A percentile compares a stretch with the other conserved stretches of the same genome.
Evolutionary conservation across 2,329 filamentous ascomycete genomes (phyloP).

Genomic region (Aspergillus aculeatinus): DNA sequence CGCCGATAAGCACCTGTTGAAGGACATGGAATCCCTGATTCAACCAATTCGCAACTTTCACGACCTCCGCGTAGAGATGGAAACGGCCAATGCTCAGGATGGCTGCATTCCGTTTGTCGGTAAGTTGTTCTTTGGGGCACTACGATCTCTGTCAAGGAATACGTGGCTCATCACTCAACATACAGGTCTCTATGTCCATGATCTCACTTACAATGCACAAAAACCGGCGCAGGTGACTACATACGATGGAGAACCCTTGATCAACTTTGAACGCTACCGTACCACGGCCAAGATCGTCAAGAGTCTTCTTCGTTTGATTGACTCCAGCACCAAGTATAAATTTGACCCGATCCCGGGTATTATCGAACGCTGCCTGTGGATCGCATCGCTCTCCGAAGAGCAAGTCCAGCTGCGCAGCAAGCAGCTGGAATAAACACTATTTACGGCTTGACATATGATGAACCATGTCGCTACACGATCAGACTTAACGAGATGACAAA

Average conservation of each 20-base stretch:
- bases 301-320: constrained; percentile 60
- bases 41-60: constrained; percentile 65
- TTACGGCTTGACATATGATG: not conserved
- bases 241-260: constrained; percentile 52
- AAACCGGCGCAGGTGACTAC: constrained; percentile 59
- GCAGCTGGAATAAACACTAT: constrained; percentile 37
- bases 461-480: not conserved
- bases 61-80: constrained; percentile 63
- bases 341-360: constrained; percentile 59
- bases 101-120: constrained; percentile 67
- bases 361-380: constrained; percentile 64
- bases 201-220: constrained; percentile 66
- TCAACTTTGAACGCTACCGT: constrained; percentile 67
- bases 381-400: constrained; percentile 59
- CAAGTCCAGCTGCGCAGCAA: constrained; percentile 53
- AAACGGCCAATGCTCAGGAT: constrained; percentile 56
- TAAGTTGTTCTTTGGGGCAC: constrained; percentile 28
- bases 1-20: constrained; percentile 55
- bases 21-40: constrained; percentile 60
- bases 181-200: constrained; percentile 63
- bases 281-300: constrained; percentile 66
- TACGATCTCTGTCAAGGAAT: not conserved
- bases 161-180: not conserved
- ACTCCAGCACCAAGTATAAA: constrained; percentile 62
- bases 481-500: not conserved